Evolutionary conservation across 2,329 filamentous ascomycete genomes (phyloP).

Genomic region (Emergomyces africanus): DNA sequence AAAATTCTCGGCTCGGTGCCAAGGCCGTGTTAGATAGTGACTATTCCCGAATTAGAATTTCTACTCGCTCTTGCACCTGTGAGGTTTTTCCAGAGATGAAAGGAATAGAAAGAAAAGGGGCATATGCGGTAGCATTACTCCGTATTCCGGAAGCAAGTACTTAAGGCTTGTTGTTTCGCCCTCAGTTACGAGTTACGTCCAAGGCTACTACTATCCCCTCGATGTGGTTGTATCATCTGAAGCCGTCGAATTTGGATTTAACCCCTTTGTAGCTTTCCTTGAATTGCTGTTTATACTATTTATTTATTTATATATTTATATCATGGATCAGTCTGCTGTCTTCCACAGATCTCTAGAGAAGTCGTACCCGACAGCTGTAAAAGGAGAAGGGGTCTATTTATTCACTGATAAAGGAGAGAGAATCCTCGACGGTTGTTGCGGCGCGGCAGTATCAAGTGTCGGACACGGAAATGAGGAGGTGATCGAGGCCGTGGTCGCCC

Average conservation of each 20-base stretch:
- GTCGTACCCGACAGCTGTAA: slow-evolving; percentile 9
- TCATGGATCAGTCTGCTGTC: not conserved
- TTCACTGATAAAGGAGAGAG: slow-evolving; percentile 29
- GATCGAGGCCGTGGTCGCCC: slow-evolving; percentile 28
- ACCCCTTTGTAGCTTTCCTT: not conserved
- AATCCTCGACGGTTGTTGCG: slow-evolving; percentile 36
- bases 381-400: slow-evolving; percentile 28
- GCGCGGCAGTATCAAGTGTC: slow-evolving; percentile 36
- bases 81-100: not conserved
- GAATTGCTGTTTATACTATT: not conserved
- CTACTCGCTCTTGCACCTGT: not conserved
- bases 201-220: no score
- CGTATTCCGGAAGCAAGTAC: not conserved
- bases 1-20: not conserved
- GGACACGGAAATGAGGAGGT: slow-evolving; percentile 34
- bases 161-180: not conserved
- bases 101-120: not conserved
- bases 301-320: no score
- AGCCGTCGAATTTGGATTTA: not conserved
- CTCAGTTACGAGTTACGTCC: not conserved
- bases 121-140: not conserved
- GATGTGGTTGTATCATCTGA: not conserved
- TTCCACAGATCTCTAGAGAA: slow-evolving; percentile 2
- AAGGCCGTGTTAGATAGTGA: not conserved
- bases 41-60: not conserved